Evolutionary conservation across 495 filamentous ascomycete genomes (phyloP).

Genomic region (Evansstolkia leycettana): DNA sequence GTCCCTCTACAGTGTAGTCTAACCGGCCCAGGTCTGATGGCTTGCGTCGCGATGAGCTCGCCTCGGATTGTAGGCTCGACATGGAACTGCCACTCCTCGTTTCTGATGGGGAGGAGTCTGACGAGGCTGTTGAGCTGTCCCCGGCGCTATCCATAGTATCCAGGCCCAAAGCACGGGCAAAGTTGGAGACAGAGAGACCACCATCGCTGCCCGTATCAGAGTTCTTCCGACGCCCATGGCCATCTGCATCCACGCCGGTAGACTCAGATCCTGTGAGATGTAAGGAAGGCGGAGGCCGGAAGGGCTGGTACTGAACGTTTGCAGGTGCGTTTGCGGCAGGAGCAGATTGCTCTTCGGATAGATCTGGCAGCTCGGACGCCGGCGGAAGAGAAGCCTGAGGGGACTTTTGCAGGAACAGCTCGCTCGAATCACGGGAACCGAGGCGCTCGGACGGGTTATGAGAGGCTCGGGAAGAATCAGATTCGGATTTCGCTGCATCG

Average conservation of each 20-base stretch:
- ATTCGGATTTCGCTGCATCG: constrained; percentile 2
- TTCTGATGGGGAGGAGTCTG: constrained; percentile 52
- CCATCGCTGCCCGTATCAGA: constrained; percentile 25
- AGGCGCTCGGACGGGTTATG: constrained; percentile 10
- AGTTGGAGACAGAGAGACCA: constrained; percentile 24
- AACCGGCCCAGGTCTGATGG: constrained; percentile 21
- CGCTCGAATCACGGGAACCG: constrained; percentile 11
- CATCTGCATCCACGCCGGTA: constrained; percentile 4
- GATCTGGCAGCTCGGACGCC: constrained; percentile 4
- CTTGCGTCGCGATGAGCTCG: constrained; percentile 20
- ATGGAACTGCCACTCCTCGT: constrained; percentile 57
- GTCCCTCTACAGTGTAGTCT: constrained; percentile 25
- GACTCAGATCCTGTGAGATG: constrained; percentile 8
- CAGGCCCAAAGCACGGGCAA: constrained; percentile 27
- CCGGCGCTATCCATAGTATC: constrained; percentile 30
- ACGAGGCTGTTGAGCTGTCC: constrained; percentile 56
- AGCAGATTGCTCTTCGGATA: constrained; percentile 1
- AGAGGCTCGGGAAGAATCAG: constrained; percentile 6
- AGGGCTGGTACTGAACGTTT: constrained; percentile 10
- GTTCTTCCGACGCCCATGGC: constrained; percentile 11
- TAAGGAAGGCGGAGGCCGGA: constrained; percentile 4
- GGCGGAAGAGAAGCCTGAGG: constrained; percentile 7
- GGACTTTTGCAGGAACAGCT: constrained; percentile 14
- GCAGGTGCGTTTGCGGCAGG: constrained; percentile 4
- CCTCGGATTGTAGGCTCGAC: constrained; percentile 44